Conservation (phyloP, 345 rosid genomes). For the Erodium maritimum region DNA sequence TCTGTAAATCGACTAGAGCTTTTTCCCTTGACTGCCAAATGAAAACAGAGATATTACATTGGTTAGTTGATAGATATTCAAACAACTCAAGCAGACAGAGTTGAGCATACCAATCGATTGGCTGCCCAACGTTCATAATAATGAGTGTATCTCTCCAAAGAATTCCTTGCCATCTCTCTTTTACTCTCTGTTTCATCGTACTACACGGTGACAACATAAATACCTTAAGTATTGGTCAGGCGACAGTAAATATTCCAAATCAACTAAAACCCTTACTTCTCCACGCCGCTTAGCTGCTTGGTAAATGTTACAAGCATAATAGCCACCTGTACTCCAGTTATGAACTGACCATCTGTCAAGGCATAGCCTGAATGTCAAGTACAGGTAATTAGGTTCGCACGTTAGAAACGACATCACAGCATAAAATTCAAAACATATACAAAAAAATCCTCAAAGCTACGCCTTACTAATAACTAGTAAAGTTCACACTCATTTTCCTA, state of each 20-base stretch:
- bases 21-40: constrained; percentile 90
- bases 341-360: constrained; percentile 86
- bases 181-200: constrained; percentile 89
- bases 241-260: not conserved
- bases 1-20: constrained; percentile 70
- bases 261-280: constrained; percentile 34
- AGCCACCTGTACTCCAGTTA: too few relatives aligned
- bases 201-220: constrained; percentile 20
- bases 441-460: too few relatives aligned
- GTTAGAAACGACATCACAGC: too few relatives aligned
- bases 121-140: constrained; percentile 99
- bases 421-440: not conserved
- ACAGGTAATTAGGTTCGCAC: too few relatives aligned
- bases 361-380: constrained; percentile 70
- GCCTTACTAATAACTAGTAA: too few relatives aligned
- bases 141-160: constrained; percentile 90
- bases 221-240: too few relatives aligned
- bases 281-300: constrained; percentile 94
- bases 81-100: not conserved
- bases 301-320: constrained; percentile 75
- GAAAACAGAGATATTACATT: constrained; percentile 1
- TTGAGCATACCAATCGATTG: constrained; percentile 51
- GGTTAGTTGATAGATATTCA: not conserved
- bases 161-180: constrained; percentile 94
- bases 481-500: too few relatives aligned